Conservation (phyloP, 2,329 filamentous ascomycete genomes). For the Tolypocladium guangdongense region DNA sequence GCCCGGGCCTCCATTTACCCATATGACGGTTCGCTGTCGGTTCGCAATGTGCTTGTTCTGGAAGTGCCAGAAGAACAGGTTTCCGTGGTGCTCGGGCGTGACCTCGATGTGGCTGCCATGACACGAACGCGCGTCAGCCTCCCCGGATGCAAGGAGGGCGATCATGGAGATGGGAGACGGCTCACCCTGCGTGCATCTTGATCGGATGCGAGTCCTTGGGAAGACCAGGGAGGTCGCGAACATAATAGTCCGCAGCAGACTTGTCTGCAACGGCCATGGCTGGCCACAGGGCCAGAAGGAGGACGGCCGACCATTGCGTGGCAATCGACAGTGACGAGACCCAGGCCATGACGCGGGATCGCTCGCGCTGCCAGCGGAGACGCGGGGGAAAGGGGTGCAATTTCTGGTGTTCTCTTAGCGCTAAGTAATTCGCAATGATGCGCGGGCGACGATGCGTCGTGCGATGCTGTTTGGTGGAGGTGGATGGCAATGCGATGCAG, state of each 20-base stretch:
- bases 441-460: not conserved
- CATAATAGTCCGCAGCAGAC: slow-evolving; percentile 69
- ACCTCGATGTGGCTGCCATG: slow-evolving; percentile 78
- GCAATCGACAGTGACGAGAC: slow-evolving; percentile 1
- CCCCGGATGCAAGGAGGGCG: not conserved
- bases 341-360: slow-evolving; percentile 4
- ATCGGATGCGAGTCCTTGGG: slow-evolving; percentile 60
- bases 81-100: slow-evolving; percentile 72
- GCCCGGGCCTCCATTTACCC: slow-evolving; percentile 93
- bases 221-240: slow-evolving; percentile 73
- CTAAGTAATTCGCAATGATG: not conserved
- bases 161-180: slow-evolving; percentile 5
- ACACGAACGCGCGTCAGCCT: slow-evolving; percentile 12
- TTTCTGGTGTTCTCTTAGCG: not conserved
- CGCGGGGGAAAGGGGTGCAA: not conserved
- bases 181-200: slow-evolving; percentile 98
- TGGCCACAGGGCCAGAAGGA: slow-evolving; percentile 31
- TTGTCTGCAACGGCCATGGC: slow-evolving; percentile 18
- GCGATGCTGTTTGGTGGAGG: not conserved
- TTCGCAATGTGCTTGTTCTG: slow-evolving; percentile 93
- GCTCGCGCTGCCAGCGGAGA: not conserved
- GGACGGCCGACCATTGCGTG: slow-evolving; percentile 18
- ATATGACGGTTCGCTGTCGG: slow-evolving; percentile 80
- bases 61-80: slow-evolving; percentile 98
- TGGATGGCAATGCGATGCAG: not conserved